Evolutionary conservation across 2,329 filamentous ascomycete genomes (phyloP), one percentile per base, ranked within the genome.

Genomic region (Botryotinia narcissicola): DNA sequence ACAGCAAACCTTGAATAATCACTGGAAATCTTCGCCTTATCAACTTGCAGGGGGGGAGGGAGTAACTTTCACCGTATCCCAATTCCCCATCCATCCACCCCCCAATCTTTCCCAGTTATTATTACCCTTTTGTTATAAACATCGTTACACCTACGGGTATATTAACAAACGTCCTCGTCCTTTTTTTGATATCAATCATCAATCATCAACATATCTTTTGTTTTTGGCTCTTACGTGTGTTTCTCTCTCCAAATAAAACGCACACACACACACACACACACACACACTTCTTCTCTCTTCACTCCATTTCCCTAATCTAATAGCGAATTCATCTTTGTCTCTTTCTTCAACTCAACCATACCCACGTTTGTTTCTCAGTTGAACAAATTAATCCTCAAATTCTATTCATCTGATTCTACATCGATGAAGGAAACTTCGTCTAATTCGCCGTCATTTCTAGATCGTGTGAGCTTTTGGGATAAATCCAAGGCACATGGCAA

Each of bases 371-470:
- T 35, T 32, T 8, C 29, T 2, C 51, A 29, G n/a, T 3, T 29
- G 7, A 54, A 54, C 51, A 40, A 20, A 20, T 20, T 14, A 29
- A 29, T 35, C 14, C 18, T 22, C 44, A 66, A 42, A 54, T n/a
- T 22, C 35, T 42, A 29, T 68, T 71, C 32, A 40, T 54, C 46
- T 5, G 63, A 75, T 73, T 75, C 77, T 73, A 80, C 74, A 80
- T 89, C 88, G 87, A 90, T 90, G 88, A 90, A 88, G 87, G 83
- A 88, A 86, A 83, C 83, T 83, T 87, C 84, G 78, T 82, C 86
- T 83, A 84, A 86, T 77, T 82, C 84, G 74, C 70, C 74, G 80
- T 84, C 86, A 82, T 84, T 85, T 82, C 84, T 84, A 88, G 85
- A 87, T 85, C 85, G 84, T 84, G 84, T 85, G 84, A 84, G 84